Base-by-base conservation (phyloP, 805 yeast species). In the Metschnikowia peoriensis region DNA sequence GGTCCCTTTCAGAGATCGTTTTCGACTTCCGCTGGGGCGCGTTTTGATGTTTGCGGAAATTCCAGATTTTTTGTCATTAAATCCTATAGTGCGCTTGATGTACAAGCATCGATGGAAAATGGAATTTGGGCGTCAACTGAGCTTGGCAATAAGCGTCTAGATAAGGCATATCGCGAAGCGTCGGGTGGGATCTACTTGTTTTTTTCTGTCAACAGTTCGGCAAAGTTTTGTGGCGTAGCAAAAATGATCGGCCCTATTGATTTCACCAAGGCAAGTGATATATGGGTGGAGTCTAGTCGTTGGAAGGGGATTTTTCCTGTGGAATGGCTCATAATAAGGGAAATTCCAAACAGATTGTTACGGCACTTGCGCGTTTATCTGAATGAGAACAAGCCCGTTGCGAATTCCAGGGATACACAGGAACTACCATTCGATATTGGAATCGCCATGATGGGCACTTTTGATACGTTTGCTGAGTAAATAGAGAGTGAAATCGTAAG, bases 361-460 rank as follows among this genome's bases (percentile, higher is more conserved):
- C 77, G 76, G 51, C 77, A 74, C 52, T 68, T 83, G 48, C 65
- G 68, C 48, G 70, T 79, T 7, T 72, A 77, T 4, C 59, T 69
- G 28, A 80, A 81, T 58, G 83, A 77, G 28, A 68, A 68, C 52
- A 72, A 75, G 60, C 79, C 84, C 1, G 82, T 84, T 1, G 79
- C 85, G 1, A 75, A 78, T 56, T 82, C 86, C 16, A 75, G 87
- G 58, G 88, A 84, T 59, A 80, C 86, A 0, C 86, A 83, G 62
- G 84, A 80, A 51, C 58, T 83, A 17, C 83, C 86, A 1, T 69
- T 67, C 46, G 73, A 71, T 2, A 66, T 78, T 29, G 86, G 83
- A 1, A 52, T 67, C 9, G 67, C 76, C 16, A 75, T 83, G 76
- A 51, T 83, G 40, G 70, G 75, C 28, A 68, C 80, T 5, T 80